Base-by-base conservation (phyloP, 106 monocot species). In the Amphibolis antarctica region DNA sequence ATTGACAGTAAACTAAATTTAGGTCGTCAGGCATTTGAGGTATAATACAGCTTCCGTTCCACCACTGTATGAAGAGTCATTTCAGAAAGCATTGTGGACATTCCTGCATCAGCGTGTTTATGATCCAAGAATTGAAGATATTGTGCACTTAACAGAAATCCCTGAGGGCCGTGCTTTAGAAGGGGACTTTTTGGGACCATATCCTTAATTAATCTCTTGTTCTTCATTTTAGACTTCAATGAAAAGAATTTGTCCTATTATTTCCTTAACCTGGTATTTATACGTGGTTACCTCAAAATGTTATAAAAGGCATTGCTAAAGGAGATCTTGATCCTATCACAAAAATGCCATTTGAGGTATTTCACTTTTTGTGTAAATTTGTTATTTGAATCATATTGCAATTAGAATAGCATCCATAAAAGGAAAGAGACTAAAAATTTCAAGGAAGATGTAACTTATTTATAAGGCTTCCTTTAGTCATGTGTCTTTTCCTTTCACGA, bases 151-250 rank as follows among this genome's bases (percentile, higher is more conserved):
- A 46, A 74, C 76, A 21, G 72, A 82, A 19, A 47, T 87, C 59
- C 72, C 90, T 68, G 48, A 74, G 28, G 78, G 62, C 44, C 48
- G 75, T 64, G 62, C 30, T 36, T 59, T 76, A 46, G 89, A 96
- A 44, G 81, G 80, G 69, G 86, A 96, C 19, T 96, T 87, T 79
- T 72, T 96, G 48, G 96, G 96, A 57, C 96, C 96, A 96, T 96
- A 96, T 96, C 96, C 96, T 96, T 80, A 20, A 61, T 12, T 63
- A 71, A 15, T 25, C 28, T 30, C 21, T 52, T 68, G 31, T 71
- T 58, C 6, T 30, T 12, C 26, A n/a, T 55, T 25, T 50, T 25
- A 20, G 12, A 28, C 17, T 47, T 48, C 13, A 24, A 53, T 28
- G 27, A 26, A 5, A 15, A 64, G 58, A 20, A 5, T 70, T 29